Evolutionary conservation across 306 rosid genomes (phyloP).

Genomic region (Glycine soja): DNA sequence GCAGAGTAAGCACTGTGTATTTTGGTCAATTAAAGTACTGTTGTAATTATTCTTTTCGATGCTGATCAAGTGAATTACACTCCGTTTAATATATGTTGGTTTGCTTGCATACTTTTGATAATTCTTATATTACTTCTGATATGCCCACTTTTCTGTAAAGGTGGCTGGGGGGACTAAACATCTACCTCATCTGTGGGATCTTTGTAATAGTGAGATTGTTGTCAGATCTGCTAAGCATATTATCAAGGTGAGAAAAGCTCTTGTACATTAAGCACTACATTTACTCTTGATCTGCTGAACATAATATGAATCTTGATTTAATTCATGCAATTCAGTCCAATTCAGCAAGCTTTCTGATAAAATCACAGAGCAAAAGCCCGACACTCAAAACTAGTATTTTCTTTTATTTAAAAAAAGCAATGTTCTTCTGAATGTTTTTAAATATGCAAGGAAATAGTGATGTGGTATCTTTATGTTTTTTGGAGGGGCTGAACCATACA

Average conservation of each 20-base stretch:
- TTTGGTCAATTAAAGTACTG: conserved; percentile 4
- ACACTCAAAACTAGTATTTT: too few relatives aligned
- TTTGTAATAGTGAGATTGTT: conserved; percentile 89
- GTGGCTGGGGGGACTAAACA: conserved; percentile 95
- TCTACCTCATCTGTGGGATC: conserved; percentile 95
- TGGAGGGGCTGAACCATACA: not conserved
- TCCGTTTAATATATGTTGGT: conserved; percentile 6
- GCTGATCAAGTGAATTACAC: conserved; percentile 23
- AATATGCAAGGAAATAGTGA: not conserved
- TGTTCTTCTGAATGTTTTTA: not conserved
- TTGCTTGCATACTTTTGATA: conserved; percentile 5
- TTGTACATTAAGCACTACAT: conserved; percentile 33
- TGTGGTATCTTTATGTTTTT: not conserved
- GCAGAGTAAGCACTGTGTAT: conserved; percentile 68
- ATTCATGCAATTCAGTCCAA: not conserved
- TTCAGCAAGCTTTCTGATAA: not conserved
- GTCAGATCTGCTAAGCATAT: conserved; percentile 96
- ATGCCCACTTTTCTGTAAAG: conserved; percentile 52
- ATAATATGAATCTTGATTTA: not conserved
- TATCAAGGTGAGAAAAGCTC: conserved; percentile 72
- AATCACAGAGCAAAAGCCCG: not conserved
- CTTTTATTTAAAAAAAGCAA: too few relatives aligned
- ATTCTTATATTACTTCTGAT: conserved; percentile 43
- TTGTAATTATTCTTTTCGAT: conserved; percentile 19
- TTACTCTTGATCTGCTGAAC: not conserved